Evolutionary conservation across 805 yeast genomes (phyloP).

Genomic region (Sungouiella thailandica): DNA sequence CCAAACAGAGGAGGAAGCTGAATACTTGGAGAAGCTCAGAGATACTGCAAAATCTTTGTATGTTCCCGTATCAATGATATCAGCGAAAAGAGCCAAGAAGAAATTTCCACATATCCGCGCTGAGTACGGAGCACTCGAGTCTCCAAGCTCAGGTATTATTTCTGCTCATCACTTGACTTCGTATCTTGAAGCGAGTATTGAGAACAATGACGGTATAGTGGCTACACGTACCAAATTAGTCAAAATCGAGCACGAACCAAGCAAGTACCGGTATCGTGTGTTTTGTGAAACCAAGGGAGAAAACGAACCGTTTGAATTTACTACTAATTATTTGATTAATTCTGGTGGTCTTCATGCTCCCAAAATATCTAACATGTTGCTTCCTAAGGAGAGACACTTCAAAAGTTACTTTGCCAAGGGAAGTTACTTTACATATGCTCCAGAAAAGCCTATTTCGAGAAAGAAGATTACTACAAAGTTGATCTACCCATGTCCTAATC

Average conservation of each 20-base stretch:
- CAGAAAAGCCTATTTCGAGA: conserved; percentile 36
- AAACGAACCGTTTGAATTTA: conserved; percentile 34
- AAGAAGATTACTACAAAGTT: conserved; percentile 24
- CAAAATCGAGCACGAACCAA: conserved; percentile 25
- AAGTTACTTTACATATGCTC: conserved; percentile 61
- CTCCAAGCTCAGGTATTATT: conserved; percentile 82
- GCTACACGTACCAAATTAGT: conserved; percentile 59
- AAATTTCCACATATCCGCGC: conserved; percentile 70
- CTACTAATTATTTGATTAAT: conserved; percentile 60
- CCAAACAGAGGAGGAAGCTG: conserved; percentile 59
- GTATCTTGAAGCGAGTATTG: conserved; percentile 51
- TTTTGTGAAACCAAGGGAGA: conserved; percentile 24
- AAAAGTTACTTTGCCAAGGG: conserved; percentile 77
- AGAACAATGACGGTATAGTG: conserved; percentile 56
- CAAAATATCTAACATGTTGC: conserved; percentile 59
- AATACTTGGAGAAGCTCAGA: conserved; percentile 51
- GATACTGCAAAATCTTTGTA: conserved; percentile 46
- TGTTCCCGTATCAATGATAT: conserved; percentile 54
- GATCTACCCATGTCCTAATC: conserved; percentile 75
- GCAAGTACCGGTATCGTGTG: conserved; percentile 19
- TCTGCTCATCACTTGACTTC: conserved; percentile 75
- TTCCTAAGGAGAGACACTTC: conserved; percentile 58
- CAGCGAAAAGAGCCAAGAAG: conserved; percentile 37
- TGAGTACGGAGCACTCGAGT: conserved; percentile 52
- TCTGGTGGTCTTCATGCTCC: conserved; percentile 80